Conservation (phyloP, 371 early-diverging fungal species). For the Lichtheimia corymbifera region DNA sequence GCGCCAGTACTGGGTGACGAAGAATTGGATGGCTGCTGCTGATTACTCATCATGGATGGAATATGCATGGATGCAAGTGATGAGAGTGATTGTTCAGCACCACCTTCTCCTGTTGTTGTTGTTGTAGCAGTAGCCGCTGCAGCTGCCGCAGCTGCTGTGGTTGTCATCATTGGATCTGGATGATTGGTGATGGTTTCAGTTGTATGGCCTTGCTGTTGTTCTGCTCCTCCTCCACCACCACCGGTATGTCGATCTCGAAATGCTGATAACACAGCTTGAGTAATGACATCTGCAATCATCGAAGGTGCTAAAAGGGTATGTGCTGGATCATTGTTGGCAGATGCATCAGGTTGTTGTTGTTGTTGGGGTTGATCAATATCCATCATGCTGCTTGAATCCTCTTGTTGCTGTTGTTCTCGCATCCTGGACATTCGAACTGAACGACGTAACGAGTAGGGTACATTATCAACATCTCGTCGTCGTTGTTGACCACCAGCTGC, state of each 20-base stretch:
- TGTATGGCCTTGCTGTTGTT: background rate
- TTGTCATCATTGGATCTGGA: background rate
- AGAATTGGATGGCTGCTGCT: background rate
- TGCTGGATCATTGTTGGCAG: background rate
- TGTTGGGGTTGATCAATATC: constrained; percentile 5
- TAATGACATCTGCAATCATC: constrained; percentile 13
- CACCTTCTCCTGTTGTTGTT: background rate
- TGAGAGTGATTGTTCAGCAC: background rate
- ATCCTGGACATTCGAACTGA: no score
- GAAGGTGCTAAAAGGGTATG: background rate
- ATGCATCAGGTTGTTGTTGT: background rate
- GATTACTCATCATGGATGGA: background rate
- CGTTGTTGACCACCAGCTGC: no score
- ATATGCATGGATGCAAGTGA: background rate
- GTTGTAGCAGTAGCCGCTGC: constrained; percentile 1
- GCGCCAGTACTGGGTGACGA: background rate
- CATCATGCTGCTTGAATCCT: background rate
- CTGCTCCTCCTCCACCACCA: background rate
- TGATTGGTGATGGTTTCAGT: no score
- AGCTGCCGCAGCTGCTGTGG: background rate
- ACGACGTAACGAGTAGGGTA: no score
- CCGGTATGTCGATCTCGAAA: constrained; percentile 7
- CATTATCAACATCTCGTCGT: no score
- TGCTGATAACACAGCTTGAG: constrained; percentile 8
- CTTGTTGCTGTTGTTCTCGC: background rate